phyloP scores from a whole-genome alignment of 345 rosid species.

The Melaleuca alternifolia region DNA sequence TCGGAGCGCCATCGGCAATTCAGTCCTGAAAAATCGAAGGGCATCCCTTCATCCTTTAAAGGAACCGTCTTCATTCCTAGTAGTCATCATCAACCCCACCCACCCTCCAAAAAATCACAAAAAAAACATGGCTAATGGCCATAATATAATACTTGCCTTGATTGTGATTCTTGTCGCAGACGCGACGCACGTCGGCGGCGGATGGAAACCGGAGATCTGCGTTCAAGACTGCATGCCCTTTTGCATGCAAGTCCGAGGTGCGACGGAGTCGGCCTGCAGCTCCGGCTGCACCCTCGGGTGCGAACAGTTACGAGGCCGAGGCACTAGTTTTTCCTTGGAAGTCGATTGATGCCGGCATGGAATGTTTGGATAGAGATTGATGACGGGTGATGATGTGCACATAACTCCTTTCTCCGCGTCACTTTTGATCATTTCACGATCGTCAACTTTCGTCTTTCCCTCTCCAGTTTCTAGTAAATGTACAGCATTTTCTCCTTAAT shows the following conservation, averaged over 20 bases:
- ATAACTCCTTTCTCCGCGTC: background rate
- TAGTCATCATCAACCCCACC: background rate
- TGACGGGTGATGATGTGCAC: background rate
- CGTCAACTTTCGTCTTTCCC: background rate
- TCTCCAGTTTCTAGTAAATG: background rate
- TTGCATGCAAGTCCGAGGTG: background rate
- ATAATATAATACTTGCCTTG: background rate
- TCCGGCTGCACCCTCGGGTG: too few species aligned
- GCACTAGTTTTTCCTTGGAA: background rate
- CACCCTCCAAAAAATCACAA: background rate
- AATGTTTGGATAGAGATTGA: background rate
- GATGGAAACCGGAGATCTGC: background rate
- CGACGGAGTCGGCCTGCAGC: background rate
- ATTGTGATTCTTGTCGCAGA: background rate
- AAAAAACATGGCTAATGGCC: background rate
- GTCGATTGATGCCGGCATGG: background rate
- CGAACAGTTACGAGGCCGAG: too few species aligned
- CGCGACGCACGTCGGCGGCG: background rate
- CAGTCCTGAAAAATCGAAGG: background rate
- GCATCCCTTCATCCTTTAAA: background rate
- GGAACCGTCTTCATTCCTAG: background rate
- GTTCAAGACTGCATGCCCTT: background rate
- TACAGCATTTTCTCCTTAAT: background rate
- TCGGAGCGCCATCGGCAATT: background rate
- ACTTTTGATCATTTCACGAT: background rate